Base-by-base conservation (phyloP, 1,284 basidiomycete genomes). In the Caloboletus firmus region DNA sequence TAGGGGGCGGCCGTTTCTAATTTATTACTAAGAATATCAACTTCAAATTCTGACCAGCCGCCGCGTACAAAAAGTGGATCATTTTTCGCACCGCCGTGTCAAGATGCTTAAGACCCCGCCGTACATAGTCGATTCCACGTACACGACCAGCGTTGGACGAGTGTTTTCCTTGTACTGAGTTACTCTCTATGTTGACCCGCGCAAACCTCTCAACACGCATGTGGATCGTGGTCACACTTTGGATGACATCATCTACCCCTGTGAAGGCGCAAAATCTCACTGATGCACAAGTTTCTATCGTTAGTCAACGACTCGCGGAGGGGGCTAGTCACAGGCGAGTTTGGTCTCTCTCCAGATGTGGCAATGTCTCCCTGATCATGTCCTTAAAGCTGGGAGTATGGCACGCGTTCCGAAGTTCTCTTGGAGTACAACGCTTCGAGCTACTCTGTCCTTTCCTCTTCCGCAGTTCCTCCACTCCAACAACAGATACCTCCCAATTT, bases 381-480 rank as follows among this genome's bases (percentile, higher is more conserved):
- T 20, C 13, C 39, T 26, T 45, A 45, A 37, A 87, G 83, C 56
- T 89, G 86, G 86, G 86, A 89, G 61, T 75, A 83, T 51, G 86
- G 86, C 10, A 82, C 85, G 0, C 76, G 79, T 39, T 69, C 81
- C 12, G 72, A 87, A 62, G 82, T 86, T 17, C 68, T 86, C 32
- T 72, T 83, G 42, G 85, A 89, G 65, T 75, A 79, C 56, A 75
- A 79, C 40, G 78, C 79, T 52, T 74, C 78, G 1, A 59, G 67
- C 3, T 70, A 80, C 53, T 80, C 80, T 6, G 80, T 83, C 51
- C 80, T 83, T 54, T 75, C 74, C 42, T 70, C 64, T 51, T 49
- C 68, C 56, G 28, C 73, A 71, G 15, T 77, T 51, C 76, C 79
- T 32, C 76, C 83, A 28, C 68, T 79, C 17, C 49, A 68, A 11